Percentiles rank a stretch among this genome's conserved stretches.
phyloP scores from a whole-genome alignment of 495 filamentous ascomycete species.

The Hypomontagnella submonticulosa region DNA sequence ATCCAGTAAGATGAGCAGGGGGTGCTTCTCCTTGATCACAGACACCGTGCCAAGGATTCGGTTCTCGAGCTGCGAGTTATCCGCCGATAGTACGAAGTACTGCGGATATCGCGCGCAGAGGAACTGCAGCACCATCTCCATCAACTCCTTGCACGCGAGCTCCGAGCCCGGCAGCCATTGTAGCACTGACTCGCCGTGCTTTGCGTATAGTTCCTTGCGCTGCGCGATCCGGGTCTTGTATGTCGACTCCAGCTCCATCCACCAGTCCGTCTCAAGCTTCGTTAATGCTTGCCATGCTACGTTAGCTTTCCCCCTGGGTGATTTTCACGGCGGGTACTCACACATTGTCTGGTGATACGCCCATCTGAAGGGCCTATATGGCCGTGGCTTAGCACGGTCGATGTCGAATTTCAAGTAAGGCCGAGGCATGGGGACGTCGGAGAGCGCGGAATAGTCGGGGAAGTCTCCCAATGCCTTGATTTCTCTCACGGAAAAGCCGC shows the following conservation, averaged over 20 bases:
- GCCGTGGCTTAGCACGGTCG: conserved; percentile 71
- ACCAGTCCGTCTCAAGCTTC: conserved; percentile 87
- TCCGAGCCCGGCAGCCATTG: conserved; percentile 80
- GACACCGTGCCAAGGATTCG: conserved; percentile 73
- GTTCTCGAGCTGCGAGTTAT: conserved; percentile 75
- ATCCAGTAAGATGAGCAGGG: conserved; percentile 78
- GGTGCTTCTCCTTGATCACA: conserved; percentile 70
- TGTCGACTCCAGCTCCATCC: conserved; percentile 86
- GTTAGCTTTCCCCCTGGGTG: not conserved
- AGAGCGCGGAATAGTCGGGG: conserved; percentile 81
- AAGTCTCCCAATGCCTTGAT: conserved; percentile 81
- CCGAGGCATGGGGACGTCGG: conserved; percentile 79
- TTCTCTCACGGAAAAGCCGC: conserved; percentile 71
- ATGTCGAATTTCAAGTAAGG: conserved; percentile 72
- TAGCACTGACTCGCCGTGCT: conserved; percentile 72
- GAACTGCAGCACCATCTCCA: conserved; percentile 90
- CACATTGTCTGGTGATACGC: conserved; percentile 94
- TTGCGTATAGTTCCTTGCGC: conserved; percentile 73
- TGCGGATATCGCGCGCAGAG: conserved; percentile 81
- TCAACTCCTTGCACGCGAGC: conserved; percentile 85
- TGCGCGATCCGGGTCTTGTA: conserved; percentile 77
- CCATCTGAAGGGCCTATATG: conserved; percentile 87
- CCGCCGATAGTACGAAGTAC: conserved; percentile 72
- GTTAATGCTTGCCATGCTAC: conserved; percentile 67
- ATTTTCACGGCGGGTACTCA: conserved; percentile 55